Percentiles rank a stretch among this genome's conserved stretches.
Evolutionary conservation across 306 rosid species (phyloP).

Genomic region (Ziziphus jujuba): DNA sequence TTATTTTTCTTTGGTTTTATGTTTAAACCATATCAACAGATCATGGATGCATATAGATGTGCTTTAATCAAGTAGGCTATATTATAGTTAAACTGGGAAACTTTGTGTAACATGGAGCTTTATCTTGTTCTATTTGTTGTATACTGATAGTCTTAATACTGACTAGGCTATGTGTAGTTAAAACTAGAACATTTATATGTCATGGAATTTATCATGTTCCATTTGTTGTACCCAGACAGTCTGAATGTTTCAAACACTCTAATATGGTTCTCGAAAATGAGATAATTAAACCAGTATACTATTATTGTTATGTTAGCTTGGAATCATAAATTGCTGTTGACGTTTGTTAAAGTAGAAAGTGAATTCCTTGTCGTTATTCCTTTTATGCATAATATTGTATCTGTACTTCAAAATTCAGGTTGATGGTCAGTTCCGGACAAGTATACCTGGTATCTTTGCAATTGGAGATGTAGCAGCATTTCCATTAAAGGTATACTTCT

Average conservation of each 20-base stretch:
- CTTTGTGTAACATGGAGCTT: too few relatives aligned
- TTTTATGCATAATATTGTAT: slow-evolving; percentile 8
- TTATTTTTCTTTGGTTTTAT: background rate
- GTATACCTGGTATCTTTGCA: slow-evolving; percentile 78
- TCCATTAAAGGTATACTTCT: slow-evolving; percentile 68
- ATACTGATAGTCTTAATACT: background rate
- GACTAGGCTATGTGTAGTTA: too few relatives aligned
- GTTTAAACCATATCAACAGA: too few relatives aligned
- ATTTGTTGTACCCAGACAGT: background rate
- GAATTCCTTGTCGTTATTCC: background rate
- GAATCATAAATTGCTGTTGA: background rate
- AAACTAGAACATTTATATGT: background rate
- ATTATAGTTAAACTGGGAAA: too few relatives aligned
- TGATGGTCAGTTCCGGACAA: slow-evolving; percentile 84
- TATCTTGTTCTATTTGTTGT: background rate
- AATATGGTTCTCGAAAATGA: background rate
- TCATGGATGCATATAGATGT: too few relatives aligned
- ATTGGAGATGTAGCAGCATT: slow-evolving; percentile 90
- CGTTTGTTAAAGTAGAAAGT: background rate
- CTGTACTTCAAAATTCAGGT: slow-evolving; percentile 48
- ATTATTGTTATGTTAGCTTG: background rate
- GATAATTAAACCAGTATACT: background rate
- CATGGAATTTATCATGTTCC: background rate
- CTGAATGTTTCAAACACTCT: background rate
- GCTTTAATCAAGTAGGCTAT: too few relatives aligned